phyloP scores from a whole-genome alignment of 495 filamentous ascomycete genomes.

The Talaromyces ruber region DNA sequence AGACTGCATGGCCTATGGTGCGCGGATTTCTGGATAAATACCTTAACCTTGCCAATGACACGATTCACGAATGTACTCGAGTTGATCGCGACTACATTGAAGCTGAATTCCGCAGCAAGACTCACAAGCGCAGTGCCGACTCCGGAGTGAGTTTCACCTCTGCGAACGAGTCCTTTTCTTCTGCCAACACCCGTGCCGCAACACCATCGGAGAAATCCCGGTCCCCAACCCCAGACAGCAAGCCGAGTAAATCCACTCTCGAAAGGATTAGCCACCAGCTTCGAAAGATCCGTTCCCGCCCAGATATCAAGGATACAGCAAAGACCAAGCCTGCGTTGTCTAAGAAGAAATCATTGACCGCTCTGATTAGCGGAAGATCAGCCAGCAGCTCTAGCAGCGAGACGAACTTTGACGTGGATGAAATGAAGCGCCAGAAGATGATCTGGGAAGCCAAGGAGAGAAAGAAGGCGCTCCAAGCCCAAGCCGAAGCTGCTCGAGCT shows the following conservation, averaged over 20 bases:
- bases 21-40: constrained; percentile 52
- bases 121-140: constrained; percentile 48
- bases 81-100: constrained; percentile 40
- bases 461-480: constrained; percentile 20
- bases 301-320: constrained; percentile 15
- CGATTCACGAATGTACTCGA: constrained; percentile 51
- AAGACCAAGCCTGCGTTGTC: constrained; percentile 17
- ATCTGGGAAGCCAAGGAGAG: constrained; percentile 38
- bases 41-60: constrained; percentile 46
- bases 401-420: constrained; percentile 40
- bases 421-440: constrained; percentile 37
- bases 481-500: neutral
- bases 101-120: constrained; percentile 14
- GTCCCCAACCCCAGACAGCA: constrained; percentile 19
- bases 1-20: constrained; percentile 49
- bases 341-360: constrained; percentile 42
- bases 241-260: constrained; percentile 30
- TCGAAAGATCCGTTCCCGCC: constrained; percentile 32
- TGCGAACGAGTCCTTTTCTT: constrained; percentile 18
- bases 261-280: constrained; percentile 53
- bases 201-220: constrained; percentile 37
- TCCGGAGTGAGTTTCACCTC: constrained; percentile 55
- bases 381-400: constrained; percentile 17
- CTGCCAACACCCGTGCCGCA: constrained; percentile 21
- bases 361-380: constrained; percentile 19